A percentile compares a stretch with the other conserved stretches of the same genome.
Evolutionary conservation across 1,284 basidiomycete genomes (phyloP).

Genomic region (Sutorius eximius): DNA sequence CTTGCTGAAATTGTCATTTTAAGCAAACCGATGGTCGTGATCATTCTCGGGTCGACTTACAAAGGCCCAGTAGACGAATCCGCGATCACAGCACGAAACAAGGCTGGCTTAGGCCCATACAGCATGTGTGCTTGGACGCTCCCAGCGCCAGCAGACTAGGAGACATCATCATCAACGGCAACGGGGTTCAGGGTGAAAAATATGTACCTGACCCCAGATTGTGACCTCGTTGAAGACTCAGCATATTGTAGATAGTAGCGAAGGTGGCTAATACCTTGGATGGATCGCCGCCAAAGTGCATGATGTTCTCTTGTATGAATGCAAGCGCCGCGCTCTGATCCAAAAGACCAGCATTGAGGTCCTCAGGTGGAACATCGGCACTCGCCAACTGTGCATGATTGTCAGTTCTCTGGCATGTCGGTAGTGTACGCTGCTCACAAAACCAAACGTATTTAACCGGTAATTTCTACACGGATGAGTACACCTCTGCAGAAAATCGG

Average conservation of each 20-base stretch:
- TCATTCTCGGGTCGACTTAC: constrained; percentile 5
- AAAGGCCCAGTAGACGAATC: constrained; percentile 26
- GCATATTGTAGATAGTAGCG: neutral
- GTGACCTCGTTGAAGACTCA: constrained; percentile 15
- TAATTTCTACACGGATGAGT: constrained; percentile 14
- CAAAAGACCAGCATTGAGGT: constrained; percentile 54
- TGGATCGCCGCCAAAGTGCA: constrained; percentile 64
- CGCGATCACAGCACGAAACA: constrained; percentile 24
- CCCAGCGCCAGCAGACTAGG: constrained; percentile 22
- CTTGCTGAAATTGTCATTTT: constrained; percentile 41
- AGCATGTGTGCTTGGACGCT: constrained; percentile 21
- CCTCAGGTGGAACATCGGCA: constrained; percentile 43
- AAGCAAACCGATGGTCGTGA: neutral
- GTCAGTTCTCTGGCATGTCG: neutral
- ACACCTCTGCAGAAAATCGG: neutral
- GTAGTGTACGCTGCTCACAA: constrained; percentile 5
- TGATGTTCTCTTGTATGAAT: constrained; percentile 64
- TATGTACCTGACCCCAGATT: constrained; percentile 22
- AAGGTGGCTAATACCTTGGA: constrained; percentile 40
- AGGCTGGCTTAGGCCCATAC: constrained; percentile 5
- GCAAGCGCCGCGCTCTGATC: constrained; percentile 58
- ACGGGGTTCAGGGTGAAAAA: neutral
- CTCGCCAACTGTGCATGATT: constrained; percentile 47
- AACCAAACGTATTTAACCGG: constrained; percentile 22
- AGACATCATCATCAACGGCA: neutral